Evolutionary conservation across 1,284 basidiomycete species (phyloP).

Genomic region (Puccinia hordei): DNA sequence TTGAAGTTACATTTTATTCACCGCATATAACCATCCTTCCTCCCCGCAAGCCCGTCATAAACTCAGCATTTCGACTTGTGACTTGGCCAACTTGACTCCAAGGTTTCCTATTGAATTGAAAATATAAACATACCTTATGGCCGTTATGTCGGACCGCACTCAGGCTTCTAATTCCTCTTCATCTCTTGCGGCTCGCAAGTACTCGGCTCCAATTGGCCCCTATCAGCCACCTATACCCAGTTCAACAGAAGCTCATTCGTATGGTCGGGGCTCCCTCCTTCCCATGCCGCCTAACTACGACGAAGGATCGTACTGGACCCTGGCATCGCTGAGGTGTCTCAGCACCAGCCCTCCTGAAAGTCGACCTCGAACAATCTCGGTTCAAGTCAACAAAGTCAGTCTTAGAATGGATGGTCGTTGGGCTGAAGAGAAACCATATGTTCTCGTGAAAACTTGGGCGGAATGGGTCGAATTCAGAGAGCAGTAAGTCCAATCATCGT

Average conservation of each 20-base stretch:
- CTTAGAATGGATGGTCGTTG: conserved; percentile 41
- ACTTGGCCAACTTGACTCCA: too few species aligned
- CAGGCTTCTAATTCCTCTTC: neutral
- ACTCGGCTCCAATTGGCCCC: conserved; percentile 5
- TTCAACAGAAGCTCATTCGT: neutral
- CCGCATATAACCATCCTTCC: too few species aligned
- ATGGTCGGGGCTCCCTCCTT: conserved; percentile 31
- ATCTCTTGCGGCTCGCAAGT: conserved; percentile 3
- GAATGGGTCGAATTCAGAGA: conserved; percentile 42
- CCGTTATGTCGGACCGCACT: conserved; percentile 33
- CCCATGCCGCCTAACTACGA: conserved; percentile 43
- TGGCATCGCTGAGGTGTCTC: conserved; percentile 9
- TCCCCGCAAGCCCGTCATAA: too few species aligned
- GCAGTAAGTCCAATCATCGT: neutral
- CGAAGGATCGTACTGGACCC: conserved; percentile 28
- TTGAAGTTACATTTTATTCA: too few species aligned
- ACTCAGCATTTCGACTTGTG: too few species aligned
- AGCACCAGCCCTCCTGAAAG: neutral
- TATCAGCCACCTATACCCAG: neutral
- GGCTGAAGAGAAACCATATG: conserved; percentile 27
- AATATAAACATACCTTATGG: too few species aligned
- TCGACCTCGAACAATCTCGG: conserved; percentile 9
- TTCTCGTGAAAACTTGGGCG: conserved; percentile 33
- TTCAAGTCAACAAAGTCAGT: conserved; percentile 39
- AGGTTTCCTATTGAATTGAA: too few species aligned